Conservation (phyloP, 352 stramenopile genomes). For the Paralagenidium karlingii region DNA sequence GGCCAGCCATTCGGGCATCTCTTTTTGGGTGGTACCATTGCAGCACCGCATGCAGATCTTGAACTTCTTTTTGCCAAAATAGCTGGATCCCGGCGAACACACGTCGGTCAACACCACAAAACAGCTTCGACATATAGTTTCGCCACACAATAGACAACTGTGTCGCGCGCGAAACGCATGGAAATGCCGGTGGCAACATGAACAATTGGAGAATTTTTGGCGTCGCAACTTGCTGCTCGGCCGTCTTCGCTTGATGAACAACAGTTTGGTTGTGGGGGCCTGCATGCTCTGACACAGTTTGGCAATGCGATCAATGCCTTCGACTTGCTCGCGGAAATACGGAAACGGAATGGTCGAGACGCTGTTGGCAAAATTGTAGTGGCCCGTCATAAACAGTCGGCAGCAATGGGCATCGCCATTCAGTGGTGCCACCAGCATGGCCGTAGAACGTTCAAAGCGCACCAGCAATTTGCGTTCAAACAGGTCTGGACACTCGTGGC, state of each 20-base stretch:
- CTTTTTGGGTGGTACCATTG: not conserved
- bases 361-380: not conserved
- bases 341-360: not conserved
- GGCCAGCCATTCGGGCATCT: not conserved
- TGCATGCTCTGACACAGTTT: not conserved
- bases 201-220: not conserved
- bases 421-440: no score
- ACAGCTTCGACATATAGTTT: slow-evolving; percentile 1
- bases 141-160: not conserved
- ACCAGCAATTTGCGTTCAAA: not conserved
- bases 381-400: not conserved
- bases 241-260: not conserved
- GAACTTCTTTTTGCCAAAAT: not conserved
- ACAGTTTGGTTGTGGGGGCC: not conserved
- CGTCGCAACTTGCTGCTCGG: not conserved
- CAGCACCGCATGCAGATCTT: not conserved
- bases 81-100: not conserved
- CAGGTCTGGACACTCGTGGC: not conserved
- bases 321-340: not conserved
- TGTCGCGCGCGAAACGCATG: not conserved
- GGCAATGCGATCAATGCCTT: not conserved
- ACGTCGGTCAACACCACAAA: not conserved
- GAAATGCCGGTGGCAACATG: not conserved
- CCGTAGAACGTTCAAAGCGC: not conserved
- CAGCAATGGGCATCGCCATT: not conserved